phyloP scores from a whole-genome alignment of 1,284 basidiomycete species.

The Nidula niveotomentosa region DNA sequence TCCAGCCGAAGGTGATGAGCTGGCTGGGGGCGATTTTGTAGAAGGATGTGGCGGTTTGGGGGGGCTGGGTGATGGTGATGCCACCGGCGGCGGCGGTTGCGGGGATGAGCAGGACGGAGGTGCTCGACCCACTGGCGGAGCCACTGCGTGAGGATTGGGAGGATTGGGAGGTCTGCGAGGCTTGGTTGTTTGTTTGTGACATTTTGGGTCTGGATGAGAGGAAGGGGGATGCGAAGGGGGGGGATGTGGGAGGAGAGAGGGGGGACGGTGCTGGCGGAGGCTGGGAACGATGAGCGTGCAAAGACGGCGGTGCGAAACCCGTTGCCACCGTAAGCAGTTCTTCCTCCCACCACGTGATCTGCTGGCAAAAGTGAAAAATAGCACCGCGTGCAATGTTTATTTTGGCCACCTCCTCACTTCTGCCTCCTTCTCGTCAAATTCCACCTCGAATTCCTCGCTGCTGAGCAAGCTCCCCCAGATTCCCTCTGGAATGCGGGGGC shows the following conservation, averaged over 20 bases:
- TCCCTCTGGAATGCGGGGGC: no score
- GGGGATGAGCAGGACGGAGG: conserved; percentile 37
- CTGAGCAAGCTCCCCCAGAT: no score
- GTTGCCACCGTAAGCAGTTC: neutral
- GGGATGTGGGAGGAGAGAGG: neutral
- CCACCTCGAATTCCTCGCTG: neutral
- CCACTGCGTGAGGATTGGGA: neutral
- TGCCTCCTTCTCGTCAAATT: neutral
- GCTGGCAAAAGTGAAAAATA: conserved; percentile 3
- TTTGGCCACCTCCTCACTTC: neutral
- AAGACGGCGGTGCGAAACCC: neutral
- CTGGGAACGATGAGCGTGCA: neutral
- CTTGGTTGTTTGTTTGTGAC: conserved; percentile 3
- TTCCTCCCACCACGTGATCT: neutral
- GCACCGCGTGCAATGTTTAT: conserved; percentile 1
- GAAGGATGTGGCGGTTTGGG: conserved; percentile 77
- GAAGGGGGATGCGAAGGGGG: neutral
- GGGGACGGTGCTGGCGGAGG: neutral
- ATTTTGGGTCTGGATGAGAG: neutral
- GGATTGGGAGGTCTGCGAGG: conserved; percentile 11
- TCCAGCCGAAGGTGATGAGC: conserved; percentile 91
- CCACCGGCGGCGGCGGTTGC: conserved; percentile 63
- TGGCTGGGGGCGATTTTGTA: conserved; percentile 84
- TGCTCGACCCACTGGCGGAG: conserved; percentile 4
- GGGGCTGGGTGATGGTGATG: conserved; percentile 77